Base-by-base conservation (phyloP, 495 filamentous ascomycete genomes). In the Penicillium arizonense region DNA sequence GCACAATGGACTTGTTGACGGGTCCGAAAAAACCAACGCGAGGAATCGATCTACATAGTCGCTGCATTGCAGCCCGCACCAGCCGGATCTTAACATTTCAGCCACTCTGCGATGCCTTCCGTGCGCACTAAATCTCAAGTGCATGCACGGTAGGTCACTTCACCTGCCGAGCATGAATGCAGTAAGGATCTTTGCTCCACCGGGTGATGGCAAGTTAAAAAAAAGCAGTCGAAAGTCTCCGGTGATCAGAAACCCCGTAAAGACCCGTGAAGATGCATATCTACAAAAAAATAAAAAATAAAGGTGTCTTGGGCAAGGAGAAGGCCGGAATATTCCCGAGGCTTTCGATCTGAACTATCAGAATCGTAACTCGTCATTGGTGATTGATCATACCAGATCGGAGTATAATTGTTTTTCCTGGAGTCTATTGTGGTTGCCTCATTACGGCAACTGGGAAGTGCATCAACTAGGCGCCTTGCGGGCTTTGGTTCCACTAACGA, bases 121-220 rank as follows among this genome's bases (percentile, higher is more conserved):
- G 50, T 62, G 59, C 52, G 50, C 53, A 48, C 53, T 48, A 53
- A 52, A 56, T 57, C 63, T 58, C 60, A 56, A 61, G 57, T 52
- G 56, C 41, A 61, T 64, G 60, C 59, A 65, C 49, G 63, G 57
- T 63, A 66, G 57, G 63, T 66, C 63, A 63, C 60, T 45, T 63
- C 50, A 47, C 39, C 55, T 58, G 50, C 50, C 41, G 50, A 52
- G 33, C 42, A 32, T 43, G 56, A 42, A 43, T 55, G 21, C 46
- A 47, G 44, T 42, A 48, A 54, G 23, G 38, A 48, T 49, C 35
- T 53, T 9, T 24, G 36, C 26, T 14, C 46, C 23, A 48, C 30
- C 38, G 9, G 30, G 28, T 0, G 28, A 36, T 34, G 36, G 13
- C 23, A 16, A 50, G 2, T 34, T n/a, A 35, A 18, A 14, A 3